phyloP scores from a whole-genome alignment of 768 basidiomycete genomes.

The Sarcodon sp. region DNA sequence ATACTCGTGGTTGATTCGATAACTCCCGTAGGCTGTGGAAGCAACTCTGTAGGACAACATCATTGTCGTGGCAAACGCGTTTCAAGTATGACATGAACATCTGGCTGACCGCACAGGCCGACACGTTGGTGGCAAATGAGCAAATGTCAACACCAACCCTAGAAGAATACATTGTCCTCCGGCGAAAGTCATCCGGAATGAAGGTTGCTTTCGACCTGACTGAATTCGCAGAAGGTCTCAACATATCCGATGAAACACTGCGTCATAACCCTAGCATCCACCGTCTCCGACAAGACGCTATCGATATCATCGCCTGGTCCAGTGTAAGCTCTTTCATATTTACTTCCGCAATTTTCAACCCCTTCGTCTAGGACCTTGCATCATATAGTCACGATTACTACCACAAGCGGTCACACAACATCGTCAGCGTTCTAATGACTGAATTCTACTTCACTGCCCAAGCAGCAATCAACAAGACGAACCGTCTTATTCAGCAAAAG shows the following conservation, averaged over 20 bases:
- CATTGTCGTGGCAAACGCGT: slow-evolving; percentile 25
- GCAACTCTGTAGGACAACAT: slow-evolving; percentile 21
- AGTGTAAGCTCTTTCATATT: slow-evolving; percentile 23
- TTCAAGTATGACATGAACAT: slow-evolving; percentile 24
- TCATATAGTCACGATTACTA: slow-evolving; percentile 37
- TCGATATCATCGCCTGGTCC: slow-evolving; percentile 40
- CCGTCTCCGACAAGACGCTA: slow-evolving; percentile 25
- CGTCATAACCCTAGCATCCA: slow-evolving; percentile 15
- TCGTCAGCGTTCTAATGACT: slow-evolving; percentile 36
- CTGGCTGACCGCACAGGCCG: slow-evolving; percentile 20
- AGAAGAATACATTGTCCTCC: slow-evolving; percentile 31
- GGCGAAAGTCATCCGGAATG: slow-evolving; percentile 36
- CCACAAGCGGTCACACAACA: slow-evolving; percentile 24
- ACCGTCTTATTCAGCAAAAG: slow-evolving; percentile 23
- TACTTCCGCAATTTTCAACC: neutral
- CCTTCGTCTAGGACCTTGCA: slow-evolving; percentile 35
- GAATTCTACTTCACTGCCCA: slow-evolving; percentile 32
- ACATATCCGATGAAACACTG: slow-evolving; percentile 17
- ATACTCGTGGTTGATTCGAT: neutral
- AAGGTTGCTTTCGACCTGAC: slow-evolving; percentile 38
- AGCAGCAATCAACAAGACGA: slow-evolving; percentile 31
- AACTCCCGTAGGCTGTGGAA: slow-evolving; percentile 15
- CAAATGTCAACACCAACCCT: slow-evolving; percentile 22
- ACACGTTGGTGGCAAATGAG: slow-evolving; percentile 14
- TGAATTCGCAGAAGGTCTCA: slow-evolving; percentile 36